Evolutionary conservation across 805 yeast species (phyloP).

Genomic region (Starmerella bombicola): DNA sequence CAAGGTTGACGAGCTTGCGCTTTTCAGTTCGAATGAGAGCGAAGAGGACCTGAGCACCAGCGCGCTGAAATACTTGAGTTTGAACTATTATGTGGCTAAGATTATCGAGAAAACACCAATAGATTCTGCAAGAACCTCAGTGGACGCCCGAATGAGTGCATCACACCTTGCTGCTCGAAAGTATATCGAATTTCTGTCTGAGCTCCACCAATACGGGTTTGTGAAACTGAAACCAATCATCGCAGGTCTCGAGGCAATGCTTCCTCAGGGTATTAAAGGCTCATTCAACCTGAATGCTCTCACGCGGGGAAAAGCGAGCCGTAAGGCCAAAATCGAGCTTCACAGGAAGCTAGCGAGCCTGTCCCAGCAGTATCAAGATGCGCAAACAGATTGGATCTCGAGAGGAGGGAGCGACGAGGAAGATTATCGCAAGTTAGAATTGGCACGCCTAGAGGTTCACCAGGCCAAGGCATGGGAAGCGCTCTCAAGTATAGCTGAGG

Average conservation of each 20-base stretch:
- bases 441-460: conserved; percentile 7
- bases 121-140: conserved; percentile 11
- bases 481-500: conserved; percentile 1
- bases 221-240: conserved; percentile 2
- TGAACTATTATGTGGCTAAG: conserved; percentile 48
- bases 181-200: conserved; percentile 22
- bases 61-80: conserved; percentile 46
- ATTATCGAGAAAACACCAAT: conserved; percentile 26
- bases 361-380: not conserved
- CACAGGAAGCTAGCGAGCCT: not conserved
- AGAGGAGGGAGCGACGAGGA: conserved; percentile 6
- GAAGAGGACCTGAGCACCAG: conserved; percentile 55
- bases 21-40: conserved; percentile 63
- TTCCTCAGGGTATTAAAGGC: conserved; percentile 16
- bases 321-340: not conserved
- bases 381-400: not conserved
- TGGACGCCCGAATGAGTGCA: conserved; percentile 16
- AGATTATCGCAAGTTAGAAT: conserved; percentile 5
- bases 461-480: conserved; percentile 11
- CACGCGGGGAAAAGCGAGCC: not conserved
- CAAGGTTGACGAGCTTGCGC: conserved; percentile 35
- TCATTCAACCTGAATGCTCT: conserved; percentile 2
- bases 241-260: not conserved
- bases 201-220: conserved; percentile 20
- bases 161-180: conserved; percentile 18